A percentile compares a stretch with the other conserved stretches of the same genome.
These are phyloP conservation scores for Mimosa bimucronata DNA, from an alignment of 306 rosid species.

Conservation along the genomic window DNA sequence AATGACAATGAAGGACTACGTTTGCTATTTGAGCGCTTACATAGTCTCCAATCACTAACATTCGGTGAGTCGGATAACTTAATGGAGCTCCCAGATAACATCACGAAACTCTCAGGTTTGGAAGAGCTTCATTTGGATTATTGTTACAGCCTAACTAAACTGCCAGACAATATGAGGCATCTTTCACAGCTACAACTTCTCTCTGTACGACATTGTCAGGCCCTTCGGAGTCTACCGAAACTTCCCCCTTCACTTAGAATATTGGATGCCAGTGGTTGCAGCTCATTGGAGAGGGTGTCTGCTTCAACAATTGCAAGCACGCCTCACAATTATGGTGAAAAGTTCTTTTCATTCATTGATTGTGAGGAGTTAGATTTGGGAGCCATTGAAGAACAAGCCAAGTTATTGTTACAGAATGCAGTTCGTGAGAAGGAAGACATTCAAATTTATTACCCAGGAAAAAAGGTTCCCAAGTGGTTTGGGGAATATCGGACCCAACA, in stretches of 20 bases:
- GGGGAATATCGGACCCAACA: not conserved
- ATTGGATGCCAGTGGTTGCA: not conserved
- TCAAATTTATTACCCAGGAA: not conserved
- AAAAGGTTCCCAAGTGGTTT: not conserved
- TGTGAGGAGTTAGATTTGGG: not conserved
- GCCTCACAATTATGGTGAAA: not conserved
- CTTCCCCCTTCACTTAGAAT: not conserved
- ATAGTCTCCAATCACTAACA: too few relatives aligned
- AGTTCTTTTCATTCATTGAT: not conserved
- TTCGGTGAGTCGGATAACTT: not conserved
- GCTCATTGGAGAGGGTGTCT: not conserved
- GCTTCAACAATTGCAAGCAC: not conserved
- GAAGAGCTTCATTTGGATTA: too few relatives aligned
- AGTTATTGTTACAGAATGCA: not conserved
- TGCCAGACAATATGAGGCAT: too few relatives aligned
- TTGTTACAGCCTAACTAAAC: too few relatives aligned
- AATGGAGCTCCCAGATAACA: conserved; percentile 1
- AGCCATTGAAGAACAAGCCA: not conserved
- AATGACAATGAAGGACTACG: not conserved
- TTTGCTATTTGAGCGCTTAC: too few relatives aligned
- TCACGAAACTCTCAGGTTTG: not conserved
- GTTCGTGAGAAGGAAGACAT: not conserved
- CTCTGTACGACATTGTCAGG: not conserved
- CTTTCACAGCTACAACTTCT: not conserved
- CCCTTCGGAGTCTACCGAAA: not conserved